Evolutionary conservation across 2,329 filamentous ascomycete species (phyloP), one percentile per base, ranked within the genome.

Genomic region (Paecilomyces sp.): DNA sequence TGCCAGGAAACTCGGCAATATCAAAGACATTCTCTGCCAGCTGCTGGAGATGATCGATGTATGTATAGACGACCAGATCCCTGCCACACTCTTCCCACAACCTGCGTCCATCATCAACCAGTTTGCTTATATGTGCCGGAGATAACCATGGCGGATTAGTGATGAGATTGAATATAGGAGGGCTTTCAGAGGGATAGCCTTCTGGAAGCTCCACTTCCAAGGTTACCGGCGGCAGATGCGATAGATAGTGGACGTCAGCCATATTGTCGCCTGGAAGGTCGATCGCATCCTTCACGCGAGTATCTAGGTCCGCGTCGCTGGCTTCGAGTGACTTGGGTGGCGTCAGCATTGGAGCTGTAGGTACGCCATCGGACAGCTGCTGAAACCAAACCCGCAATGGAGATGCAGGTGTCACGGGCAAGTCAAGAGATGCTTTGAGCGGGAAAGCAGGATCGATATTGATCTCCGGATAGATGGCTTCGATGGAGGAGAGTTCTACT

Each of bases 381-480:
- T 74, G 67, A 58, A 80, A 80, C 57, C 67, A 69, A 57, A 82
- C 74, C 13, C 74, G 74, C n/a, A 85, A 73, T 7, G 84, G 83
- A 57, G 75, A 74, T 8, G 79, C 71, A 3, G 84, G 84, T 30
- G 81, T 76, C 30, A 88, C 81, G 5, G 80, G 76, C 18, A 88
- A 69, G 24, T 85, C 79, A 55, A 88, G 76, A 3, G 76, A 78
- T 1, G 83, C 83, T 58, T 73, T 72, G 66, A 80, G 83, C 0
- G 77, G 75, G 34, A 76, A 68, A 8, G 67, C 65, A 8, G 78
- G 67, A 57, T 85, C 77, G 60, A 82, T 70, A 33, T 74, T 71
- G 18, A 87, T 79, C 72, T 88, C 85, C 1, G 85, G 85, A 61
- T 79, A 88, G 59, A 88, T 88, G 56, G 85, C 84, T 53, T 79